phyloP scores from a whole-genome alignment of 257 asterid genomes.

The Henckelia pumila region DNA sequence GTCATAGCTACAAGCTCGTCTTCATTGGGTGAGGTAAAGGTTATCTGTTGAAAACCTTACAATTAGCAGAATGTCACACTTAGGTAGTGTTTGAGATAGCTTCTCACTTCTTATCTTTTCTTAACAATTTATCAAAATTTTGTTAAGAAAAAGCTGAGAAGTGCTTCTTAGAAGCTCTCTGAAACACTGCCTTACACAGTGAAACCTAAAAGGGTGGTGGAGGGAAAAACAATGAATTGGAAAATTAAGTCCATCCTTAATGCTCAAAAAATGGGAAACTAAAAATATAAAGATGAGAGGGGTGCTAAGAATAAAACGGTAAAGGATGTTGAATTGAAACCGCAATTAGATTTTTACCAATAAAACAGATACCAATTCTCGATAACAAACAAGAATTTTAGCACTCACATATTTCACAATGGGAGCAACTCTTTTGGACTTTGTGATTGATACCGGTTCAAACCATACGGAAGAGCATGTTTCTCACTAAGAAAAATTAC shows the following conservation, averaged over 20 bases:
- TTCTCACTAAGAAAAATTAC: constrained; percentile 57
- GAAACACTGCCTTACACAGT: too few relatives aligned
- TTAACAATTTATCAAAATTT: too few relatives aligned
- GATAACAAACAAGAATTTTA: constrained; percentile 14
- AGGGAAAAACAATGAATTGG: too few relatives aligned
- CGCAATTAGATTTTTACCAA: not conserved
- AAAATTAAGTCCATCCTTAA: not conserved
- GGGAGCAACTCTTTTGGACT: constrained; percentile 76
- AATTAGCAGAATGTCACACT: constrained; percentile 13
- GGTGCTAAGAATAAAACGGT: too few relatives aligned
- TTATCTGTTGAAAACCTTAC: constrained; percentile 42
- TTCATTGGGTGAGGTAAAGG: constrained; percentile 86
- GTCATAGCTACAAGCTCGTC: constrained; percentile 95
- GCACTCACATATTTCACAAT: constrained; percentile 69
- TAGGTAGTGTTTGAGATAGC: too few relatives aligned
- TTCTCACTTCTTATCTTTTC: too few relatives aligned
- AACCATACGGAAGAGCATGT: constrained; percentile 71
- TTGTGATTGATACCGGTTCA: constrained; percentile 89
- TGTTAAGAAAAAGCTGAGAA: too few relatives aligned
- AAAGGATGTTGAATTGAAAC: too few relatives aligned
- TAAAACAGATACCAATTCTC: not conserved
- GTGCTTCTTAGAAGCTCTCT: too few relatives aligned
- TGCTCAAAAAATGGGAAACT: not conserved
- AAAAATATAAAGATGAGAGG: not conserved
- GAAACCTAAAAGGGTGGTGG: too few relatives aligned